Conservation (phyloP, 306 rosid genomes). For the Argentina anserina region DNA sequence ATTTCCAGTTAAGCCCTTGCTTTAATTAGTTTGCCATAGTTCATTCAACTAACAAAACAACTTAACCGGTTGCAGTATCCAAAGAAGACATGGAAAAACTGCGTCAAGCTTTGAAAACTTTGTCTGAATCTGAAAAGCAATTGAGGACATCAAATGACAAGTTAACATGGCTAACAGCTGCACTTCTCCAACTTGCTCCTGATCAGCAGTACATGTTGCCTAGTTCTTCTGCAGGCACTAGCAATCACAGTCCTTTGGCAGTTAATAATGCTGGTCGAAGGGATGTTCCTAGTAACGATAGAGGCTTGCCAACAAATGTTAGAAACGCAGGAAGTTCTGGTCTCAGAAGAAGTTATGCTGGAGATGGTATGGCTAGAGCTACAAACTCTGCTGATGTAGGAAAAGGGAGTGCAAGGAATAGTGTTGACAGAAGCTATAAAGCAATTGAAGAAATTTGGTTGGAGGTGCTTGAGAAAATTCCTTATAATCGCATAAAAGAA, state of each 20-base stretch:
- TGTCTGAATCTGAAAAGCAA: constrained; percentile 97
- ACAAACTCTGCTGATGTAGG: constrained; percentile 30
- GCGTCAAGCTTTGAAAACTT: constrained; percentile 90
- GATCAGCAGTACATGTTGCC: constrained; percentile 94
- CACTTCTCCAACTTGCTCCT: constrained; percentile 97
- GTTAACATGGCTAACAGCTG: constrained; percentile 95
- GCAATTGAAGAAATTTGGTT: constrained; percentile 85
- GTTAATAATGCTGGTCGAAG: constrained; percentile 43
- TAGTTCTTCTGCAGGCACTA: constrained; percentile 77
- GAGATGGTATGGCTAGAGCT: constrained; percentile 35
- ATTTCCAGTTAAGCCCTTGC: not conserved
- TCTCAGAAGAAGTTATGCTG: constrained; percentile 40
- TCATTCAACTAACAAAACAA: constrained; percentile 3
- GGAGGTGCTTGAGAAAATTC: constrained; percentile 79
- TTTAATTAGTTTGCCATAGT: not conserved
- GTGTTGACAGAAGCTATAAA: constrained; percentile 38
- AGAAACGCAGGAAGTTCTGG: constrained; percentile 58
- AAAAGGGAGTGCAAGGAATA: constrained; percentile 45
- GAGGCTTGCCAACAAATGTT: constrained; percentile 49
- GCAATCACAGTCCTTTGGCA: constrained; percentile 73
- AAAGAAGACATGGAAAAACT: constrained; percentile 97
- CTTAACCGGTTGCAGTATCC: constrained; percentile 47
- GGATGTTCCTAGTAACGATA: constrained; percentile 37
- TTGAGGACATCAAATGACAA: constrained; percentile 91
- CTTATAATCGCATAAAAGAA: constrained; percentile 58